Evolutionary conservation across 2,329 filamentous ascomycete genomes (phyloP).

Genomic region (Dothidotthia symphoricarpi): DNA sequence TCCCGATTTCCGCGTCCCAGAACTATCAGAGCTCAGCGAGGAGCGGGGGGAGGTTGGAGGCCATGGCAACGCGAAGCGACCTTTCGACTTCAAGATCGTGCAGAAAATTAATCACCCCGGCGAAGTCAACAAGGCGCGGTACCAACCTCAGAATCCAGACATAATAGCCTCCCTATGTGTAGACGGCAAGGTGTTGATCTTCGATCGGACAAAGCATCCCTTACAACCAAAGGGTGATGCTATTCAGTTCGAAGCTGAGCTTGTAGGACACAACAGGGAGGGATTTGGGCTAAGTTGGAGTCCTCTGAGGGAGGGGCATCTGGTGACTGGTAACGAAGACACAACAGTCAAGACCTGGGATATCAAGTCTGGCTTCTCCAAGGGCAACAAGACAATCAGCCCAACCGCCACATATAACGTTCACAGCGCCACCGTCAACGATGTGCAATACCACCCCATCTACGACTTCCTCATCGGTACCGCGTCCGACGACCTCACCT

Average conservation of each 20-base stretch:
- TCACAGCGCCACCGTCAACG: constrained; percentile 89
- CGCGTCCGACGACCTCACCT: constrained; percentile 90
- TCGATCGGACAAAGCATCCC: constrained; percentile 93
- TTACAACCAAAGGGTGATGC: constrained; percentile 63
- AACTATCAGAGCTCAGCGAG: constrained; percentile 84
- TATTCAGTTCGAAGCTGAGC: constrained; percentile 77
- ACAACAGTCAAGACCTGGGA: constrained; percentile 92
- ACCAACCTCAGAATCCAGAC: constrained; percentile 96
- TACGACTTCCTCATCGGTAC: constrained; percentile 79
- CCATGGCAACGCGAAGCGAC: constrained; percentile 74
- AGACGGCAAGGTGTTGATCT: constrained; percentile 85
- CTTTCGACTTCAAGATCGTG: constrained; percentile 84
- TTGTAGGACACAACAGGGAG: constrained; percentile 81
- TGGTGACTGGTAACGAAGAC: constrained; percentile 91
- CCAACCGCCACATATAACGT: constrained; percentile 77
- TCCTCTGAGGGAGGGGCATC: constrained; percentile 73
- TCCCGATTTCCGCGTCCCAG: constrained; percentile 71
- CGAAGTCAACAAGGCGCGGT: constrained; percentile 97
- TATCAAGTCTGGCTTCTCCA: constrained; percentile 67
- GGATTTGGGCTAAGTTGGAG: constrained; percentile 94
- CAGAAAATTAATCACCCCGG: constrained; percentile 96
- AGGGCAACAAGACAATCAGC: constrained; percentile 66
- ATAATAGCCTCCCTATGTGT: constrained; percentile 91
- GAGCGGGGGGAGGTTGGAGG: constrained; percentile 91
- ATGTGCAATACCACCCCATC: constrained; percentile 91